Percentiles rank a stretch among this genome's conserved stretches.
These are phyloP conservation scores for Nemania sp. DNA, from an alignment of 2,329 filamentous ascomycete species.

Conservation along the genomic window DNA sequence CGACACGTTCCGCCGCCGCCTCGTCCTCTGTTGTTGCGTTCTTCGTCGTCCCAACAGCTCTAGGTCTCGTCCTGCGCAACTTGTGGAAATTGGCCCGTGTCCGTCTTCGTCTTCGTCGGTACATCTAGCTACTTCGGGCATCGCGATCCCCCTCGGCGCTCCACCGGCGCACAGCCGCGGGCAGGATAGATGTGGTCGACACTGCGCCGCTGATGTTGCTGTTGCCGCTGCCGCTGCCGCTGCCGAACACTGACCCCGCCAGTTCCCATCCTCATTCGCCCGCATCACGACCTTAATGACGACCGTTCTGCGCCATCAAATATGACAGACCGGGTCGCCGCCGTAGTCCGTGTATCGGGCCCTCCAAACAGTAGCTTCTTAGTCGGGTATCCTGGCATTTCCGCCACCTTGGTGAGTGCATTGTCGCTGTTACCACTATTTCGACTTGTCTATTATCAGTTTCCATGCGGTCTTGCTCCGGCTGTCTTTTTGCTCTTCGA, in stretches of 20 bases:
- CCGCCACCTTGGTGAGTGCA: slow-evolving; percentile 84
- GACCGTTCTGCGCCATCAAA: slow-evolving; percentile 25
- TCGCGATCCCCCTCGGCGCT: slow-evolving; percentile 28
- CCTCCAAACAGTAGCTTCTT: slow-evolving; percentile 96
- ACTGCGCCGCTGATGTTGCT: slow-evolving; percentile 19
- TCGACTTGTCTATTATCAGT: slow-evolving; percentile 1
- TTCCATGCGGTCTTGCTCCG: slow-evolving; percentile 2
- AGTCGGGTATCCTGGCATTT: slow-evolving; percentile 96
- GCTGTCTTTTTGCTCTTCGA: slow-evolving; percentile 15
- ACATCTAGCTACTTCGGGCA: slow-evolving; percentile 13
- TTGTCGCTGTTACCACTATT: slow-evolving; percentile 10
- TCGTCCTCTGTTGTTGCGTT: too few relatives aligned
- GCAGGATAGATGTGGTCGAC: slow-evolving; percentile 35
- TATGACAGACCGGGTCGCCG: slow-evolving; percentile 60
- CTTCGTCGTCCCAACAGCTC: too few relatives aligned
- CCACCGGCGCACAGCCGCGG: slow-evolving; percentile 34
- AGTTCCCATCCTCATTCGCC: slow-evolving; percentile 23
- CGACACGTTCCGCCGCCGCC: too few relatives aligned
- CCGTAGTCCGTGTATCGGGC: slow-evolving; percentile 93
- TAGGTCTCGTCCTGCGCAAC: too few relatives aligned
- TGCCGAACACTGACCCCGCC: slow-evolving; percentile 22
- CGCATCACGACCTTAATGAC: slow-evolving; percentile 28
- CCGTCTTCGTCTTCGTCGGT: slow-evolving; percentile 14
- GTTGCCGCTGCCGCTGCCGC: slow-evolving; percentile 21
- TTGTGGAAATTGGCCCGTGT: slow-evolving; percentile 25